Base-by-base conservation (phyloP, 495 filamentous ascomycete species). In the Neurospora sp. region DNA sequence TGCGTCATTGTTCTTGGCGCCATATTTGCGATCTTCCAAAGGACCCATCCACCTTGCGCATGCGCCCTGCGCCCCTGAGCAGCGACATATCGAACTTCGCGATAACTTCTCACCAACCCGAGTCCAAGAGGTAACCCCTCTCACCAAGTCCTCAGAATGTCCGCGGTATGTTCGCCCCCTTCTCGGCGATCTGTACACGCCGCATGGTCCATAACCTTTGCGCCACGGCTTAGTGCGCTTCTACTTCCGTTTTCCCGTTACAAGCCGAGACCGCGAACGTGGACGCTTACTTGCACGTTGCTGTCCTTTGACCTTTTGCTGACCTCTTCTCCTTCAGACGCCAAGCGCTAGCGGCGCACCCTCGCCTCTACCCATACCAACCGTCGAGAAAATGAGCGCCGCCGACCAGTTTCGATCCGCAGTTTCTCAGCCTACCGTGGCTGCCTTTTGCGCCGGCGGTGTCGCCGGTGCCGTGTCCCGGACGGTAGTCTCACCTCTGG, bases 391-490 rank as follows among this genome's bases (percentile, higher is more conserved):
- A n/a, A 72, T 77, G 41, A 48, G 35, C 23, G 27, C 73, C 14
- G 18, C 46, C 48, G 23, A 76, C 41, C 74, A 84, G 20, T 75
- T 90, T 46, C 82, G 81, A 6, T 79, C 84, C n/a, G 80, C 85
- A 38, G 71, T 94, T 46, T 88, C 90, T 10, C 89, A 97, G 76
- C 94, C 95, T 18, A 90, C 98, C 41, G 83, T 92, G 18, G 94
- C 96, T 27, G 94, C 96, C 69, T 99, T 99, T 76, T 89, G 96
- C 78, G 96, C 94, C n/a, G 96, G 96, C 70, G 96, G 96, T 74
- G 90, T 97, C 16, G 96, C 96, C 5, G 96, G 96, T 74, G 96
- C 96, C n/a, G 94, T 99, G 27, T 98, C 94, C 46, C 88, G 96
- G 76, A 98, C 96, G 4, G 95, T 98, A 46, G 96, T 99, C 1